Conservation (phyloP, 331 rosid species). For the Acacia pycnantha region DNA sequence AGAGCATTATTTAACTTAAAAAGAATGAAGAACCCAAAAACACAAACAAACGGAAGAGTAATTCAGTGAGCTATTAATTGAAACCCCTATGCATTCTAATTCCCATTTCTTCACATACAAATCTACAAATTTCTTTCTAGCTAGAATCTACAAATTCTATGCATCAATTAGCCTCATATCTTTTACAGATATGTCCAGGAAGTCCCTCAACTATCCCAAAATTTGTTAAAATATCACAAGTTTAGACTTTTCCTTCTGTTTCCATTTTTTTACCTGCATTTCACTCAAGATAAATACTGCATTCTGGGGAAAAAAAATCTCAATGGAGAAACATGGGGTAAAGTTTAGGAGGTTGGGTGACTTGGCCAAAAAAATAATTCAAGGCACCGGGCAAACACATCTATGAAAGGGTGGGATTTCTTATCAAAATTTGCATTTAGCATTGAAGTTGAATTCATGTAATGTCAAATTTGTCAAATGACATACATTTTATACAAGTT, state of each 20-base stretch:
- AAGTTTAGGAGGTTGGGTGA: neutral
- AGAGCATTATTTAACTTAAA: slow-evolving; percentile 1
- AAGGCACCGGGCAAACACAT: no score
- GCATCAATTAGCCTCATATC: neutral
- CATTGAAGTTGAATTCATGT: no score
- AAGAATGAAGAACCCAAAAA: neutral
- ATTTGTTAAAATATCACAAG: neutral
- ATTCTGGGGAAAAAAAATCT: neutral
- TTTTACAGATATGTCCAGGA: neutral
- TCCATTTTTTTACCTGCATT: neutral
- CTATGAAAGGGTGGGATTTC: no score
- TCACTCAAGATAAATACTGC: neutral
- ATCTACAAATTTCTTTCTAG: neutral
- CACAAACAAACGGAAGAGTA: neutral
- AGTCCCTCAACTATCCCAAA: neutral
- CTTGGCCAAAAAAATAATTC: neutral
- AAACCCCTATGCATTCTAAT: neutral
- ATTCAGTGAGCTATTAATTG: neutral
- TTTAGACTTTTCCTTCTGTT: neutral
- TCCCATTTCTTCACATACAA: neutral
- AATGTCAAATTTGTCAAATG: no score
- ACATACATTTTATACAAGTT: no score
- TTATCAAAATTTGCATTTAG: no score
- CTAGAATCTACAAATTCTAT: neutral
- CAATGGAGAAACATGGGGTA: neutral